A percentile compares a stretch with the other conserved stretches of the same genome.
These are phyloP conservation scores for Ligustrum vulgare DNA, from an alignment of 257 asterid genomes.

Conservation along the genomic window DNA sequence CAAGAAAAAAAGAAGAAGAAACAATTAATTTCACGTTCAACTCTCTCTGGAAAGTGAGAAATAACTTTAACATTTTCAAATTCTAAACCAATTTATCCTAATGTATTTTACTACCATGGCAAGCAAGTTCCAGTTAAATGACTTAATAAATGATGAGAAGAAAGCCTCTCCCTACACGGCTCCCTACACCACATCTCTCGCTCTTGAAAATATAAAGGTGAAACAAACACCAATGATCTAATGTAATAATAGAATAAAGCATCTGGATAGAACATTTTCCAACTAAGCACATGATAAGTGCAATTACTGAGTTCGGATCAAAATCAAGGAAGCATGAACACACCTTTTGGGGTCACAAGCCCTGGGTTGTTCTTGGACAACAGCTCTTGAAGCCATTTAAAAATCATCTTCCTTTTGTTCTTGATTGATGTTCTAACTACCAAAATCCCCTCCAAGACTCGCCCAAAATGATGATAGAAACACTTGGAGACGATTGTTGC, in stretches of 20 bases:
- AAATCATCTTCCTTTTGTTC: conserved; percentile 35
- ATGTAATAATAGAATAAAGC: too few relatives aligned
- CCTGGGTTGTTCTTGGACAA: conserved; percentile 37
- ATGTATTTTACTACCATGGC: neutral
- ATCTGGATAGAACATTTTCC: too few relatives aligned
- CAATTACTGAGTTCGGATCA: too few relatives aligned
- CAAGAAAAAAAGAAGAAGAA: neutral
- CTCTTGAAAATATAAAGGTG: neutral
- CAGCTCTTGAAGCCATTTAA: conserved; percentile 55
- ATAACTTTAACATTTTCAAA: neutral
- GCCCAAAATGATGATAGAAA: conserved; percentile 61
- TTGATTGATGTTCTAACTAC: conserved; percentile 20
- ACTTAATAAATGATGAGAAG: neutral
- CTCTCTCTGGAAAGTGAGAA: neutral
- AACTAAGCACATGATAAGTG: too few relatives aligned
- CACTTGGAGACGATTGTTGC: conserved; percentile 68
- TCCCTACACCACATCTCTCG: neutral
- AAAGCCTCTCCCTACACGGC: neutral
- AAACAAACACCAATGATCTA: neutral
- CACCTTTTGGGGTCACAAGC: too few relatives aligned
- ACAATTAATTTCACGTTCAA: too few relatives aligned
- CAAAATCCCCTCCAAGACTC: conserved; percentile 70
- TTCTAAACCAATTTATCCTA: neutral
- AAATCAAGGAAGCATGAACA: too few relatives aligned
- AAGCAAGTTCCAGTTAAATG: neutral